Conservation (phyloP, 495 filamentous ascomycete genomes). For the Penicillium waksmanii region DNA sequence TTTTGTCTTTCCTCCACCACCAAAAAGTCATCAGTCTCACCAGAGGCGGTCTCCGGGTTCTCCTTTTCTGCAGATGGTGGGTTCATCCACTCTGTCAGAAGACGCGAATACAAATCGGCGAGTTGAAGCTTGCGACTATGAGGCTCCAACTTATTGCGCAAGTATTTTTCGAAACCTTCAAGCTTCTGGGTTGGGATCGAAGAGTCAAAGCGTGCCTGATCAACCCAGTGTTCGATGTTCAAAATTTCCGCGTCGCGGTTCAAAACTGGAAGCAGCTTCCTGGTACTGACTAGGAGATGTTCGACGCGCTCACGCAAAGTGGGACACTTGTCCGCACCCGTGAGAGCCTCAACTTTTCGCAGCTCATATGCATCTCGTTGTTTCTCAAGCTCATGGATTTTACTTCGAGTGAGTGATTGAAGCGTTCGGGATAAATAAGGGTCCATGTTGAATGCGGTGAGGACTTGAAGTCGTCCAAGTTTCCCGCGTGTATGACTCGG, state of each 20-base stretch:
- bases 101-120: slow-evolving; percentile 57
- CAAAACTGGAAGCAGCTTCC: slow-evolving; percentile 16
- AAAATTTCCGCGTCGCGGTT: slow-evolving; percentile 11
- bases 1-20: slow-evolving; percentile 34
- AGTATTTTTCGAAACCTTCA: slow-evolving; percentile 44
- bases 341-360: slow-evolving; percentile 33
- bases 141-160: slow-evolving; percentile 45
- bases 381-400: slow-evolving; percentile 58
- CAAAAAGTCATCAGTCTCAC: slow-evolving; percentile 22
- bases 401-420: slow-evolving; percentile 59
- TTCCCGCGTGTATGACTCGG: too few species aligned
- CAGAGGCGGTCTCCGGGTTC: background rate
- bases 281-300: slow-evolving; percentile 17
- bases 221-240: slow-evolving; percentile 44
- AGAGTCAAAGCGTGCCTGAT: slow-evolving; percentile 46
- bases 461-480: too few species aligned
- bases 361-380: slow-evolving; percentile 49
- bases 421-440: slow-evolving; percentile 51
- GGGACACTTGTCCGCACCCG: slow-evolving; percentile 5
- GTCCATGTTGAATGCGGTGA: slow-evolving; percentile 1
- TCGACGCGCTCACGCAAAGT: slow-evolving; percentile 12
- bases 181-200: slow-evolving; percentile 40
- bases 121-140: slow-evolving; percentile 57
- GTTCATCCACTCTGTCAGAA: slow-evolving; percentile 62
- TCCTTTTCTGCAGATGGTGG: slow-evolving; percentile 15